A percentile compares a stretch with the other conserved stretches of the same genome.
These are phyloP conservation scores for Coccomyxa sp. DNA, from an alignment of 139 green algal genomes.

Conservation along the genomic window DNA sequence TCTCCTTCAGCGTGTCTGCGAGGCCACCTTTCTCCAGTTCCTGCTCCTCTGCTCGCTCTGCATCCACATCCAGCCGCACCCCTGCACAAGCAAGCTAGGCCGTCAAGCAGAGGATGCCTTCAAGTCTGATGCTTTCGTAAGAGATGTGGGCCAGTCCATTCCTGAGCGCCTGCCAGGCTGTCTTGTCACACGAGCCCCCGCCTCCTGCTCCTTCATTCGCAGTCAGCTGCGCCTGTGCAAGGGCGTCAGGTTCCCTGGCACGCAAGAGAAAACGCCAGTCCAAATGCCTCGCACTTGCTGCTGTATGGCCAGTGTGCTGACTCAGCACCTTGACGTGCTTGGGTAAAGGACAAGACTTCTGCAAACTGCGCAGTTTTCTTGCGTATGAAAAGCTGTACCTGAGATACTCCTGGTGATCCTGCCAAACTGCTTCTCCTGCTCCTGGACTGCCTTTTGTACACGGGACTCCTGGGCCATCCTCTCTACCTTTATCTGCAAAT, in stretches of 20 bases:
- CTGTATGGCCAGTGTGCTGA: too few relatives aligned
- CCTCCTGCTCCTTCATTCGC: not conserved
- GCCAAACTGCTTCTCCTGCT: conserved; percentile 9
- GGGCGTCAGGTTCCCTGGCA: not conserved
- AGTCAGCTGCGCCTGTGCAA: not conserved
- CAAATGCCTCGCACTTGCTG: too few relatives aligned
- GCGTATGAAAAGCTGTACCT: not conserved
- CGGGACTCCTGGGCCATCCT: conserved; percentile 5
- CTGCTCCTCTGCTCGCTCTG: conserved; percentile 14
- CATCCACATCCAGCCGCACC: conserved; percentile 23
- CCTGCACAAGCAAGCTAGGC: not conserved
- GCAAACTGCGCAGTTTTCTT: not conserved
- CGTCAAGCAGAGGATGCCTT: not conserved
- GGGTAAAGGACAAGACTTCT: not conserved
- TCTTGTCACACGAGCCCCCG: not conserved
- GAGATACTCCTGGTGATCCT: conserved; percentile 10
- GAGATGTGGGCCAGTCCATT: not conserved
- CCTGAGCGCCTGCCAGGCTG: not conserved
- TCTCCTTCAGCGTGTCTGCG: conserved; percentile 25
- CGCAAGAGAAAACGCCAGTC: not conserved
- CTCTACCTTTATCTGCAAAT: conserved; percentile 22
- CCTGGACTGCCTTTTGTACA: conserved; percentile 10
- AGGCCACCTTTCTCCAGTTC: conserved; percentile 18
- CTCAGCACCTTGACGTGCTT: too few relatives aligned
- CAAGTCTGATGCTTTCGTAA: not conserved